phyloP scores from a whole-genome alignment of 768 basidiomycete genomes.

The Termitomyces titanicus region DNA sequence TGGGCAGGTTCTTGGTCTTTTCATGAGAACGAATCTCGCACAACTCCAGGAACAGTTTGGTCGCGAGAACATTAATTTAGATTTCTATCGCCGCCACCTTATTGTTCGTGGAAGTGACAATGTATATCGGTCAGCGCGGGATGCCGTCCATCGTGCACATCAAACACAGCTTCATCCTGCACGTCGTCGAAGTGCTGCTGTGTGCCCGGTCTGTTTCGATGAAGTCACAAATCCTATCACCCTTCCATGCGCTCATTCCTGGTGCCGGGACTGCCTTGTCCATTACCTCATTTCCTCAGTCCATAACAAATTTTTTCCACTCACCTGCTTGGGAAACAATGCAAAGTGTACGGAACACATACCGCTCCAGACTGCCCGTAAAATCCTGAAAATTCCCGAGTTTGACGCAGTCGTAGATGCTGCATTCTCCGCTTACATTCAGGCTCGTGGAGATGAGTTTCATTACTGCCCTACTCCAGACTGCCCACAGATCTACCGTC shows the following conservation, averaged over 20 bases:
- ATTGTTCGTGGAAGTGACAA: conserved; percentile 53
- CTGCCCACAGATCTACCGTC: conserved; percentile 70
- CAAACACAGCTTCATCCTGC: conserved; percentile 18
- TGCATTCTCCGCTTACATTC: conserved; percentile 59
- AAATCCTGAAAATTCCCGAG: conserved; percentile 45
- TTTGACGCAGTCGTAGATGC: conserved; percentile 55
- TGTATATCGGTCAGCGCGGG: conserved; percentile 39
- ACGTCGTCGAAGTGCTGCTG: conserved; percentile 15
- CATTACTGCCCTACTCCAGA: conserved; percentile 79
- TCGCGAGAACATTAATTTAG: conserved; percentile 50
- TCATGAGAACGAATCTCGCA: conserved; percentile 43
- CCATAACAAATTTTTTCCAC: conserved; percentile 59
- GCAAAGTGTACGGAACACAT: conserved; percentile 57
- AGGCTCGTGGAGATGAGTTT: conserved; percentile 57
- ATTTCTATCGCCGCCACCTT: conserved; percentile 39
- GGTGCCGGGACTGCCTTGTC: conserved; percentile 61
- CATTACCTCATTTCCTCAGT: conserved; percentile 56
- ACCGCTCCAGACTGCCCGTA: conserved; percentile 46
- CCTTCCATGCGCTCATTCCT: conserved; percentile 62
- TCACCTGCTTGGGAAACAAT: conserved; percentile 67
- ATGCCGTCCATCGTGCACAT: conserved; percentile 33
- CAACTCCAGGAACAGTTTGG: conserved; percentile 50
- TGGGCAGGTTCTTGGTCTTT: conserved; percentile 39
- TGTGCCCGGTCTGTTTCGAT: conserved; percentile 72
- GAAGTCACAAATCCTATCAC: conserved; percentile 47